phyloP scores from a whole-genome alignment of 2,329 filamentous ascomycete species.

The Neocucurbitaria cava region DNA sequence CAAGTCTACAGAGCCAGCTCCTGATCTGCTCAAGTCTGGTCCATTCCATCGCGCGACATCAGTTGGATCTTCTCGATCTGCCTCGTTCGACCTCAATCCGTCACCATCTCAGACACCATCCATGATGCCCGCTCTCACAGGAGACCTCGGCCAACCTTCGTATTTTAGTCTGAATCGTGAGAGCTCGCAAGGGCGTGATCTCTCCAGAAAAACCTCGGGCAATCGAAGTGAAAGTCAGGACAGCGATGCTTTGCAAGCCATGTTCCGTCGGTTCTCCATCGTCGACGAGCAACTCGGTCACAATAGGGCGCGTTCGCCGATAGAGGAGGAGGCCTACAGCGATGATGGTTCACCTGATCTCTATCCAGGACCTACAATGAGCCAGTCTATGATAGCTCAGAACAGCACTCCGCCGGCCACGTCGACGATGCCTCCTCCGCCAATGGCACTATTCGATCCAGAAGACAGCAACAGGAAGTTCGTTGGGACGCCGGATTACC shows the following conservation, averaged over 20 bases:
- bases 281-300: conserved; percentile 53
- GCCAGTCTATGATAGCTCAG: conserved; percentile 59
- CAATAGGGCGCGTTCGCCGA: conserved; percentile 62
- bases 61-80: conserved; percentile 86
- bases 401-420: conserved; percentile 67
- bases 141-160: conserved; percentile 79
- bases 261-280: conserved; percentile 75
- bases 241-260: conserved; percentile 81
- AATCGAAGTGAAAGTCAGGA: conserved; percentile 91
- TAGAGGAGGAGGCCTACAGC: conserved; percentile 77
- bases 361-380: conserved; percentile 67
- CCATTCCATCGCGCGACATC: conserved; percentile 88
- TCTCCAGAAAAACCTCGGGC: conserved; percentile 72
- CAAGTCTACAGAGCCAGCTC: conserved; percentile 77
- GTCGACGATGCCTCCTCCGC: conserved; percentile 84
- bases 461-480: conserved; percentile 92
- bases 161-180: conserved; percentile 84
- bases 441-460: conserved; percentile 92
- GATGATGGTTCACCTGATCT: conserved; percentile 80
- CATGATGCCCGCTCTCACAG: conserved; percentile 78
- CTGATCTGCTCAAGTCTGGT: conserved; percentile 90
- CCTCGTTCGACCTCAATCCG: conserved; percentile 85
- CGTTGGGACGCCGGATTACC: conserved; percentile 95
- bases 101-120: conserved; percentile 87
- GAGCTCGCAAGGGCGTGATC: conserved; percentile 64